Evolutionary conservation across 2,329 filamentous ascomycete species (phyloP).

Genomic region (Amylocarpus encephaloides): DNA sequence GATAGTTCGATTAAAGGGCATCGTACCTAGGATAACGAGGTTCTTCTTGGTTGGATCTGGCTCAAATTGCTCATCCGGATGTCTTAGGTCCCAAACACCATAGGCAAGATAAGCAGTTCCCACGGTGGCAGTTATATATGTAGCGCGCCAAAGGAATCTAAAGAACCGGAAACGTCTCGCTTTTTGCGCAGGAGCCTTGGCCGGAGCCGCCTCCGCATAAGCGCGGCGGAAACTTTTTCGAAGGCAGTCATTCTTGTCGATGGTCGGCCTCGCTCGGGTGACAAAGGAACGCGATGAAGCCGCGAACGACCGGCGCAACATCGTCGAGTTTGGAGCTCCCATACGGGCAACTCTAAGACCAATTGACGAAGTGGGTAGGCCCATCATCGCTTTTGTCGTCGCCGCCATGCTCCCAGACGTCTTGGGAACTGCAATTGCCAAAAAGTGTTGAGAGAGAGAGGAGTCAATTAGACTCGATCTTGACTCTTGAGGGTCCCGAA

Average conservation of each 20-base stretch:
- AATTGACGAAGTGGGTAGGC: slow-evolving; percentile 29
- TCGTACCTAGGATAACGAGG: slow-evolving; percentile 79
- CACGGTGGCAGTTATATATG: slow-evolving; percentile 67
- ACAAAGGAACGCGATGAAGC: slow-evolving; percentile 22
- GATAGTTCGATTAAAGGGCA: background rate
- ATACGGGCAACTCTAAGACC: slow-evolving; percentile 15
- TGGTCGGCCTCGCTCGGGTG: slow-evolving; percentile 24
- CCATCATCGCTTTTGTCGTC: slow-evolving; percentile 29
- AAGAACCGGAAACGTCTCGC: slow-evolving; percentile 60
- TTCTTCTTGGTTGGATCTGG: slow-evolving; percentile 93
- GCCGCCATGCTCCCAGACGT: slow-evolving; percentile 25
- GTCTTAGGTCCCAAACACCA: slow-evolving; percentile 73
- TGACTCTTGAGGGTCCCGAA: background rate
- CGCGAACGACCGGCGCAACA: slow-evolving; percentile 26
- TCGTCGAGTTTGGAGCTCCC: background rate
- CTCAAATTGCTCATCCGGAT: slow-evolving; percentile 71
- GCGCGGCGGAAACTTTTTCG: slow-evolving; percentile 38
- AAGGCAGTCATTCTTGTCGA: slow-evolving; percentile 22
- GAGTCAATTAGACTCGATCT: no score
- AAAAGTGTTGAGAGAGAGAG: slow-evolving; percentile 11
- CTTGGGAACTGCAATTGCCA: slow-evolving; percentile 10
- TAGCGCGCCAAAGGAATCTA: slow-evolving; percentile 76
- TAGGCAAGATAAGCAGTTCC: slow-evolving; percentile 68
- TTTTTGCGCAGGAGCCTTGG: slow-evolving; percentile 40
- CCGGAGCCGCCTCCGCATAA: slow-evolving; percentile 33